A percentile compares a stretch with the other conserved stretches of the same genome.
Conservation (phyloP, 495 filamentous ascomycete species). For the Cercophora newfieldiana region DNA sequence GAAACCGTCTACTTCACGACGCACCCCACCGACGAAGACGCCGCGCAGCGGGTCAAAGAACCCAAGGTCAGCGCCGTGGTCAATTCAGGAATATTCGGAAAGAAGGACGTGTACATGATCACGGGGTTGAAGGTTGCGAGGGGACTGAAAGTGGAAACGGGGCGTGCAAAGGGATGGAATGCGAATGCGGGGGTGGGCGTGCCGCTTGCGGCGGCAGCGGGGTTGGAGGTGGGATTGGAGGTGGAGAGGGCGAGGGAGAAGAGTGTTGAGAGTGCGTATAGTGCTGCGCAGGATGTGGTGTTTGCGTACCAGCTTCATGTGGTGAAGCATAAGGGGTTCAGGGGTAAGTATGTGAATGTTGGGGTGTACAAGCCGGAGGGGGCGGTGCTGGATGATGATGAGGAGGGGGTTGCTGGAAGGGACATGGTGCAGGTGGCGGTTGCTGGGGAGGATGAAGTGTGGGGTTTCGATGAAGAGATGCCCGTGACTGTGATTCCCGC, state of each 20-base stretch:
- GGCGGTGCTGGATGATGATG: neutral
- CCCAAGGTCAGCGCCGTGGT: neutral
- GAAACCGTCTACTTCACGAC: conserved; percentile 3
- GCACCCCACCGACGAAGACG: neutral
- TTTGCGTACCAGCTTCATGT: conserved; percentile 9
- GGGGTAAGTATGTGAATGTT: neutral
- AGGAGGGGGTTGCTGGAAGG: neutral
- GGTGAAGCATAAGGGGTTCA: neutral
- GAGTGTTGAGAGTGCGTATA: neutral
- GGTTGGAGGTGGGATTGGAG: neutral
- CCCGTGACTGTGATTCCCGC: neutral
- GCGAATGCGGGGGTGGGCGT: neutral
- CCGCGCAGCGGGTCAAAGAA: neutral
- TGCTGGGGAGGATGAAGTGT: neutral
- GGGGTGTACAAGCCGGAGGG: neutral
- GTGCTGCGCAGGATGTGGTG: neutral
- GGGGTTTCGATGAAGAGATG: conserved; percentile 2
- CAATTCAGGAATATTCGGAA: neutral
- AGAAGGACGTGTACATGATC: conserved; percentile 5
- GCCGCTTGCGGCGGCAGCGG: neutral
- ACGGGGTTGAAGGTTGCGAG: neutral
- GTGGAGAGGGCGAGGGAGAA: neutral
- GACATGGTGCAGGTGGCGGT: neutral
- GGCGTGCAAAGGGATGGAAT: neutral
- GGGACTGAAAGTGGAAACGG: neutral